Percentiles rank a stretch among this genome's conserved stretches.
phyloP scores from a whole-genome alignment of 306 rosid species.

The Fagus crenata region DNA sequence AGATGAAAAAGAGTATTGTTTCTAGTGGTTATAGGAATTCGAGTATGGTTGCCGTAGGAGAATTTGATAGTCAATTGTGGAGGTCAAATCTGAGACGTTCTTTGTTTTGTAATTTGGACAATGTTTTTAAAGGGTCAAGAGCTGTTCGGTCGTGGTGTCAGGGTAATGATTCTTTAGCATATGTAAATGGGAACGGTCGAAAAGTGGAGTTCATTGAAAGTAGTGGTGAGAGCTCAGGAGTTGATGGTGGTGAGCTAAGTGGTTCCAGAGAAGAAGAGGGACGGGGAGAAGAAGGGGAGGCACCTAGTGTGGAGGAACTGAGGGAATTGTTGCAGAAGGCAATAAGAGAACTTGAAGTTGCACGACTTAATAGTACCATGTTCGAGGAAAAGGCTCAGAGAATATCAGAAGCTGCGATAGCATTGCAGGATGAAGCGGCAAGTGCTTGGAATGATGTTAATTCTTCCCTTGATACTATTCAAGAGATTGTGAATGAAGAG shows the following conservation, averaged over 20 bases:
- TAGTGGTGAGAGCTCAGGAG: conserved; percentile 39
- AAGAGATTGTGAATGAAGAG: conserved; percentile 71
- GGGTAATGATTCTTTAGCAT: conserved; percentile 72
- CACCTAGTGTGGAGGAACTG: conserved; percentile 60
- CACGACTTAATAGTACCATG: conserved; percentile 59
- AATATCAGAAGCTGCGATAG: conserved; percentile 87
- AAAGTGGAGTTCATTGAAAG: conserved; percentile 51
- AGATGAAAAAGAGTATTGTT: conserved; percentile 34
- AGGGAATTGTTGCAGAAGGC: conserved; percentile 68
- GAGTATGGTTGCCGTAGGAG: conserved; percentile 36
- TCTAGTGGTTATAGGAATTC: conserved; percentile 35
- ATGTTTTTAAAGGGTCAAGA: conserved; percentile 38
- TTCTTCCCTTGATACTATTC: conserved; percentile 61
- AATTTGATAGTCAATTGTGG: conserved; percentile 28
- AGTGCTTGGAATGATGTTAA: conserved; percentile 69
- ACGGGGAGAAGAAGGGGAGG: conserved; percentile 39
- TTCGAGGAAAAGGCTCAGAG: conserved; percentile 92
- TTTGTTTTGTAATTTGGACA: conserved; percentile 32
- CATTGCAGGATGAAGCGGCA: conserved; percentile 75
- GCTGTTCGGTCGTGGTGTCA: conserved; percentile 57
- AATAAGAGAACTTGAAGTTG: conserved; percentile 66
- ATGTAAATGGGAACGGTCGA: conserved; percentile 72
- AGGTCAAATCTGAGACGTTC: conserved; percentile 41
- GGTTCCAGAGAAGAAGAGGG: conserved; percentile 45
- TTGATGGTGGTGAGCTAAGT: conserved; percentile 38